Conservation (phyloP, 2,329 filamentous ascomycete species). For the Penicillium polonicum region DNA sequence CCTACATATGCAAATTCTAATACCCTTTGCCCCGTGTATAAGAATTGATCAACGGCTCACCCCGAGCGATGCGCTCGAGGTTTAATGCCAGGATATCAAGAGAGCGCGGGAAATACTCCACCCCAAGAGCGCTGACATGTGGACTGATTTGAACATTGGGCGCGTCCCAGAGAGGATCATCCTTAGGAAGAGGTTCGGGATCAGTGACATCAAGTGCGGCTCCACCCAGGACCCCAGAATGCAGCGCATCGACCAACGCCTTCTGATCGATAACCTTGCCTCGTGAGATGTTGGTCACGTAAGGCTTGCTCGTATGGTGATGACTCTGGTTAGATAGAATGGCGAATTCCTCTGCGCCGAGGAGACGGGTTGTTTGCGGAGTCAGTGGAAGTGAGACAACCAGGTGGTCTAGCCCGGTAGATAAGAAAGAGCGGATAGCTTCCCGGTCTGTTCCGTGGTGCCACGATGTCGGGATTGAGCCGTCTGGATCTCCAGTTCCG, state of each 20-base stretch:
- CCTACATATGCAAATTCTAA: slow-evolving; percentile 31
- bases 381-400: slow-evolving; percentile 60
- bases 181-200: slow-evolving; percentile 69
- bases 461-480: slow-evolving; percentile 56
- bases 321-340: slow-evolving; percentile 46
- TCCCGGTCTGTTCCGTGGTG: slow-evolving; percentile 55
- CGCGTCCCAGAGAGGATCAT: slow-evolving; percentile 67
- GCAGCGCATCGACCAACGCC: slow-evolving; percentile 62
- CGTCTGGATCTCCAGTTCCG: slow-evolving; percentile 62
- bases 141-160: slow-evolving; percentile 69
- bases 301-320: slow-evolving; percentile 48
- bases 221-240: slow-evolving; percentile 56
- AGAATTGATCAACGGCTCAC: slow-evolving; percentile 59
- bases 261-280: slow-evolving; percentile 62
- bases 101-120: slow-evolving; percentile 56
- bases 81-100: slow-evolving; percentile 61
- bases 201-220: slow-evolving; percentile 78
- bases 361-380: slow-evolving; percentile 53
- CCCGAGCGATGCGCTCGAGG: slow-evolving; percentile 52
- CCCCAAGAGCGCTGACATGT: slow-evolving; percentile 59
- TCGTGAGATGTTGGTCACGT: slow-evolving; percentile 70
- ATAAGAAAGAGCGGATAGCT: slow-evolving; percentile 54
- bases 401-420: slow-evolving; percentile 57
- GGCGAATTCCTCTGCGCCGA: slow-evolving; percentile 56
- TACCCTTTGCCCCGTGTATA: slow-evolving; percentile 63